A percentile compares a stretch with the other conserved stretches of the same genome.
phyloP scores from a whole-genome alignment of 2,329 filamentous ascomycete genomes.

The Botryotinia convoluta region DNA sequence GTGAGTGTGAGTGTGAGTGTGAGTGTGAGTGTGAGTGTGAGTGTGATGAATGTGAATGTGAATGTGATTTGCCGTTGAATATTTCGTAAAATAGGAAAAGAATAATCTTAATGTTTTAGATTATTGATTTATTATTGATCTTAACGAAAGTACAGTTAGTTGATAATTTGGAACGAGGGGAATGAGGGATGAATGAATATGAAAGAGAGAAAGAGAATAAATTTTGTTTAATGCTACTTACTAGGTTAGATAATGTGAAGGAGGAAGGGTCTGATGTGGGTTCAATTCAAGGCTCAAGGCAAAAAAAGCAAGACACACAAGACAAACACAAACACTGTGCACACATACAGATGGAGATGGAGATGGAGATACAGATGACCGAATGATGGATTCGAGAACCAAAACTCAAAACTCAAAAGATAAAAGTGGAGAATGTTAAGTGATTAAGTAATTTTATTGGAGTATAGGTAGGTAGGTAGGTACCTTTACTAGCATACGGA shows the following conservation, averaged over 20 bases:
- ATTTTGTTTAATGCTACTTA: not conserved
- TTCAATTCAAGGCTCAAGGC: not conserved
- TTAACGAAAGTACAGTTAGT: not conserved
- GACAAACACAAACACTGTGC: not conserved
- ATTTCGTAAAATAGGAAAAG: not conserved
- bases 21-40: not conserved
- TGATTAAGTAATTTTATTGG: accelerated
- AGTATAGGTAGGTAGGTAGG: too few relatives aligned
- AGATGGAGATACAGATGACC: not conserved
- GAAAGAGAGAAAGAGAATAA: not conserved
- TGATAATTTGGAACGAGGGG: not conserved
- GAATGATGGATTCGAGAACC: not conserved
- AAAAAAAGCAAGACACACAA: not conserved
- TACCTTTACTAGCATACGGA: too few relatives aligned
- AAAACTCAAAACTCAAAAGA: not conserved
- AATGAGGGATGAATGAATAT: not conserved
- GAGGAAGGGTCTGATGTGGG: not conserved
- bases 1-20: not conserved
- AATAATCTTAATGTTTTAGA: not conserved
- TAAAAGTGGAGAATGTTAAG: not conserved
- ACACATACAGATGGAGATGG: not conserved
- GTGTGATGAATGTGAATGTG: too few relatives aligned
- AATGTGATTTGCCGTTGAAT: not conserved
- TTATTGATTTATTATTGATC: not conserved
- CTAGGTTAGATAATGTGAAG: too few relatives aligned